Conservation (phyloP, 305 asterid genomes). For the Solanum hybrid region DNA sequence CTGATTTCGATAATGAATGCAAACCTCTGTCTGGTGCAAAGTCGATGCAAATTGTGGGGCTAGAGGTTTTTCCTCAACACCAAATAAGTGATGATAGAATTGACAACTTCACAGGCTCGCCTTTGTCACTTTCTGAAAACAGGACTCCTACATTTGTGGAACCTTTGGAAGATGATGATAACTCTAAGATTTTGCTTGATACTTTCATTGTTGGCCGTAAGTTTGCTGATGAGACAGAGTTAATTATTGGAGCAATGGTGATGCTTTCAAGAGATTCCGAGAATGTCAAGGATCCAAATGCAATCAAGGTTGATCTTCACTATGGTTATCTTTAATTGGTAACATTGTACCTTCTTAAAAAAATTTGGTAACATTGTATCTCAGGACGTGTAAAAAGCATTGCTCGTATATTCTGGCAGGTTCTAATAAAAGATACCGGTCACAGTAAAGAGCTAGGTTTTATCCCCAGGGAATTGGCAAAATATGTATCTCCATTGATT, state of each 20-base stretch:
- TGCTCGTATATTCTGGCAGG: conserved; percentile 36
- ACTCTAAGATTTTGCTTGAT: conserved; percentile 35
- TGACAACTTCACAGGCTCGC: conserved; percentile 11
- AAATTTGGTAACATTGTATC: neutral
- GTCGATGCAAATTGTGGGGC: conserved; percentile 6
- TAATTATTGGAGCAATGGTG: conserved; percentile 41
- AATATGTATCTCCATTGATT: conserved; percentile 60
- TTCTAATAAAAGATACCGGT: conserved; percentile 44
- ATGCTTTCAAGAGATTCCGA: conserved; percentile 63
- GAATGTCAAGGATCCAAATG: conserved; percentile 69
- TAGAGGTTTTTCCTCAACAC: conserved; percentile 16
- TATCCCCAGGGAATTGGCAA: conserved; percentile 75
- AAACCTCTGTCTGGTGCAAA: conserved; percentile 1
- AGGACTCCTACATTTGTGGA: conserved; percentile 22
- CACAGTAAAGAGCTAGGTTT: conserved; percentile 52
- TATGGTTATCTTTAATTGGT: conserved; percentile 2
- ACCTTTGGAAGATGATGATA: conserved; percentile 21
- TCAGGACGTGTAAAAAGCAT: neutral
- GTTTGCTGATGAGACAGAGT: conserved; percentile 38
- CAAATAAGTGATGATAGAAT: conserved; percentile 14
- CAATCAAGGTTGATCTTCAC: conserved; percentile 58
- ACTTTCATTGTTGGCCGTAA: conserved; percentile 79
- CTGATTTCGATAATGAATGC: conserved; percentile 11
- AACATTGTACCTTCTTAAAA: neutral
- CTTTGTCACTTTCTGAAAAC: conserved; percentile 16